These are phyloP conservation scores for Tylopilus vinaceipallidus DNA, from an alignment of 768 basidiomycete genomes.

Conservation along the genomic window DNA sequence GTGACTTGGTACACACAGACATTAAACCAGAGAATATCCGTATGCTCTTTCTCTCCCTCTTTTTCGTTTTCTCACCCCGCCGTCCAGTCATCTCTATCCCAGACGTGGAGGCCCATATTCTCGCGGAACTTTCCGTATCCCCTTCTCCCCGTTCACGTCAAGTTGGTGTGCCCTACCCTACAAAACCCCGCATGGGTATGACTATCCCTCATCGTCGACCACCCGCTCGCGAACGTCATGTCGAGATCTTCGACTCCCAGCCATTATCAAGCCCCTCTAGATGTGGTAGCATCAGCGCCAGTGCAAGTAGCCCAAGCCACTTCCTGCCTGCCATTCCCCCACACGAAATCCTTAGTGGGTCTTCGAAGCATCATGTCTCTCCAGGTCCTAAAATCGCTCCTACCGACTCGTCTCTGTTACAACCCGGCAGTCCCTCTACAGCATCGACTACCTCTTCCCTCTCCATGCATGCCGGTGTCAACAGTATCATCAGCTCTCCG, in stretches of 20 bases:
- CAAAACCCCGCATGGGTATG: slow-evolving; percentile 59
- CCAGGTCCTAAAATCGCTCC: background rate
- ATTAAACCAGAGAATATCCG: slow-evolving; percentile 96
- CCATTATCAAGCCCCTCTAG: slow-evolving; percentile 60
- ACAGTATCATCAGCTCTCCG: slow-evolving; percentile 48
- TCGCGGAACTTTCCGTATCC: slow-evolving; percentile 62
- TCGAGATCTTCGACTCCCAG: slow-evolving; percentile 83
- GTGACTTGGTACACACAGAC: slow-evolving; percentile 89
- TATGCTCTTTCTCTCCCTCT: slow-evolving; percentile 44
- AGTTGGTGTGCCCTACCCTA: slow-evolving; percentile 74
- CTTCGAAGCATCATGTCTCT: slow-evolving; percentile 8
- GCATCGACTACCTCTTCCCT: slow-evolving; percentile 46
- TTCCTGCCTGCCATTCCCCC: slow-evolving; percentile 10
- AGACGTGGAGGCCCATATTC: slow-evolving; percentile 74
- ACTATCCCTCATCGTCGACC: slow-evolving; percentile 54
- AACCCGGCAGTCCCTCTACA: slow-evolving; percentile 36
- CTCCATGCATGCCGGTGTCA: slow-evolving; percentile 32
- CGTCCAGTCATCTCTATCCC: slow-evolving; percentile 75
- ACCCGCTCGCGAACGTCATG: slow-evolving; percentile 54
- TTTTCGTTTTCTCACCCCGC: slow-evolving; percentile 12
- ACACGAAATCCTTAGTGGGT: slow-evolving; percentile 23
- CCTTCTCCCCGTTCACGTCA: slow-evolving; percentile 75
- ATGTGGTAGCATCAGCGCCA: slow-evolving; percentile 30
- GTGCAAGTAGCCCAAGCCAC: slow-evolving; percentile 24
- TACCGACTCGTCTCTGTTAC: slow-evolving; percentile 19